These are phyloP conservation scores for Pogostemon cablin DNA, from an alignment of 257 asterid species.

Conservation along the genomic window DNA sequence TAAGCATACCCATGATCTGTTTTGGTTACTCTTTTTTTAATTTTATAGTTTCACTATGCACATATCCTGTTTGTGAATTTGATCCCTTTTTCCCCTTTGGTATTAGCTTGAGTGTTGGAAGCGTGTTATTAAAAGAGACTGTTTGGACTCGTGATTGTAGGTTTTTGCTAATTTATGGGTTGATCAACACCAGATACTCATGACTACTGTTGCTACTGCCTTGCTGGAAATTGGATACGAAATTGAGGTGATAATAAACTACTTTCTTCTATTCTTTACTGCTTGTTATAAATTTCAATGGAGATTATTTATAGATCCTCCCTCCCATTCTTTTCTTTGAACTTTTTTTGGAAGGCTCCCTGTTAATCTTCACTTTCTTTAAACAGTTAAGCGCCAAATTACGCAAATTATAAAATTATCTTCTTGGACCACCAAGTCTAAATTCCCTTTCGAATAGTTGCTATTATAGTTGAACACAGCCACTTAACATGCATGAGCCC, in stretches of 20 bases:
- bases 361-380: neutral
- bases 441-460: neutral
- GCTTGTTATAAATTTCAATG: conserved; percentile 5
- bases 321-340: neutral
- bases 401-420: neutral
- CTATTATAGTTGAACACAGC: neutral
- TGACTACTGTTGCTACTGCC: conserved; percentile 76
- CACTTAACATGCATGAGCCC: neutral
- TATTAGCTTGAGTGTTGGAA: conserved; percentile 27
- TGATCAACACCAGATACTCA: conserved; percentile 82
- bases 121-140: conserved; percentile 26
- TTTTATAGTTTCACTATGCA: neutral
- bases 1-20: conserved; percentile 33
- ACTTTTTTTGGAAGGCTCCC: neutral
- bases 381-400: neutral
- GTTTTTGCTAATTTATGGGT: conserved; percentile 79
- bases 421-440: neutral
- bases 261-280: conserved; percentile 8
- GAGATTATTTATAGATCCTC: neutral
- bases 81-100: neutral
- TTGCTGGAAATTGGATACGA: conserved; percentile 78
- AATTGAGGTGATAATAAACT: conserved; percentile 65
- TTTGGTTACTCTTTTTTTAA: conserved; percentile 7
- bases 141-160: conserved; percentile 45
- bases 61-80: conserved; percentile 10